Base-by-base conservation (phyloP, 345 rosid genomes). In the Isatis tinctoria region DNA sequence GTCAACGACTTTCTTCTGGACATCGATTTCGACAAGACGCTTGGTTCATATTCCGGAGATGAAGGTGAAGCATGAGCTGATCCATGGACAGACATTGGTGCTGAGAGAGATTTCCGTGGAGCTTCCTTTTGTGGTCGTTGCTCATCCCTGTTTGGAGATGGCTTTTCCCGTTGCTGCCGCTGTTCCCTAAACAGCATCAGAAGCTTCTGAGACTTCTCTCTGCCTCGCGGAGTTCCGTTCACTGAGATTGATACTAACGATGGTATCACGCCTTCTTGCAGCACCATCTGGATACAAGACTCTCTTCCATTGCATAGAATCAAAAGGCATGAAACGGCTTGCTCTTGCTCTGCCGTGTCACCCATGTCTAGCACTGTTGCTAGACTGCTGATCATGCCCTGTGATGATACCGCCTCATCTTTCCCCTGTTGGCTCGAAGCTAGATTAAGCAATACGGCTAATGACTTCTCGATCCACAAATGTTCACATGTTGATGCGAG, bases 231-330 rank as follows among this genome's bases (percentile, higher is more conserved):
- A 14, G 90, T 90, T 5, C 99, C 99, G 11, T 92, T 90, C 14
- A 92, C 96, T 0, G 97, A 90, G 39, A 95, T 82, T 6, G 99
- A 92, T 65, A 95, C 98, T 67, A 95, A 67, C 5, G 96, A 87
- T 12, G 99, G 99, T 64, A 90, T 95, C 52, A 90, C 99, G 13
- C 99, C 99, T 85, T 95, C 99, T 78, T 90, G 99, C 60, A 95
- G 78, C 35, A 90, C 97, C 87, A 92, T 76, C 53, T 87, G 90
- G 58, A 90, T 74, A 80, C 97, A 92, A 32, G 82, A 82, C 39
- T 92, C 97, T 37, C 82, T 85, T 49, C 94, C 91, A 1, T 69
- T 83, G 72, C 98, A 96, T 47, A 96, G 75, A 22, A 83, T 73
- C 40, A 89, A 51, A 65, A 96, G 93, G 64, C 98, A 96, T 0